Evolutionary conservation across 257 asterid species (phyloP), one percentile per base, ranked within the genome.

Genomic region (Cordia subcordata): DNA sequence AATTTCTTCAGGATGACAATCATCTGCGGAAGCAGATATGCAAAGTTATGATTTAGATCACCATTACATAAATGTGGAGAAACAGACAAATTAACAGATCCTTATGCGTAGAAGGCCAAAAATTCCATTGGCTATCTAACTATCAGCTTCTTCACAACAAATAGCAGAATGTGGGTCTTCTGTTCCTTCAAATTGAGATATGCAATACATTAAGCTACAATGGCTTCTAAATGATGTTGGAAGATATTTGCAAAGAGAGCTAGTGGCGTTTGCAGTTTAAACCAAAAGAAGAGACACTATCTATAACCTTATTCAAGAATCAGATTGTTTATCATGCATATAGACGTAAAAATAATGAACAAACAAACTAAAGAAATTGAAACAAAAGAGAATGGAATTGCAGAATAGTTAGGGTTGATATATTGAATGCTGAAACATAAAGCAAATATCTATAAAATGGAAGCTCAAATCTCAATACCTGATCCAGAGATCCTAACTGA

Each of bases 1-100:
- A 93, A 63, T 74, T 89, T 93, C 85, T 80, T 89, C 79, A 87
- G 74, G 70, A 86, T 55, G 64, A 80, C 82, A 80, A 80, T 81
- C 92, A 93, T 75, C 99, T 93, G 74, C 72, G 68, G 49, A 55
- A 53, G 63, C 50, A 59, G 61, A 44, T 47, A 37, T 20, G 45
- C 22, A 62, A 35, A 53, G n/a, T 38, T 58, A 37, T 46, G 57
- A 23, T 53, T 49, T 33, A 61, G 49, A 69, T 11, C 32, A 53
- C 54, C 3, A 1, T 52, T 9, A 11, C 19, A 10, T 13, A 1
- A 1, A 49, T 13, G 14, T 49, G 20, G 17, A 11, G 6, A 27
- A 27, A 27, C 35, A 27, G 35, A 27, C 35, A 3, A 27, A 27
- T 27, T 27, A 27, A 6, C 35, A 27, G 35, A 6, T 27, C 35